Evolutionary conservation across 2,329 filamentous ascomycete species (phyloP).

Genomic region (Epichloe coenophiala): DNA sequence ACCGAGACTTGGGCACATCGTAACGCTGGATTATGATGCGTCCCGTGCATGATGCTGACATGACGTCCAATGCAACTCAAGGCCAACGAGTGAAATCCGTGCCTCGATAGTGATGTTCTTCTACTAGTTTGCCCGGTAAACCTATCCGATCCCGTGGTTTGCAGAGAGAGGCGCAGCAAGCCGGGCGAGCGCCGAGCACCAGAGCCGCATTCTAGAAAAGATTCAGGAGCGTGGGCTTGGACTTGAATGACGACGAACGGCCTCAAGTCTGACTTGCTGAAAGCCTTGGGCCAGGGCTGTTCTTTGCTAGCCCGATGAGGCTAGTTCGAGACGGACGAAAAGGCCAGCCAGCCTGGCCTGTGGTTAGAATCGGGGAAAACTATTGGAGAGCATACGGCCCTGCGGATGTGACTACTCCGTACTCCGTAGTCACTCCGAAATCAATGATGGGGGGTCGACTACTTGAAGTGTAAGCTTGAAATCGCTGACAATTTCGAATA

Average conservation of each 20-base stretch:
- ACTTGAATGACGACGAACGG: neutral
- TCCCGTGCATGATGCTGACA: too few species aligned
- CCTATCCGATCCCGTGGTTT: slow-evolving; percentile 1
- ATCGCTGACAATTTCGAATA: too few species aligned
- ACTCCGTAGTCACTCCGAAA: neutral
- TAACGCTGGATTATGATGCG: too few species aligned
- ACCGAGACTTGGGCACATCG: too few species aligned
- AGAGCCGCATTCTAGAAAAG: neutral
- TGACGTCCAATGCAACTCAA: neutral
- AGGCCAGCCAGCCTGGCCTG: neutral
- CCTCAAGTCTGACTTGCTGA: slow-evolving; percentile 2
- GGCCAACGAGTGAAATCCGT: neutral
- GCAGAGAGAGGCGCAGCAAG: neutral
- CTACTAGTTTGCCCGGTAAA: neutral
- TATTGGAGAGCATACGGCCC: neutral
- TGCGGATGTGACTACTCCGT: neutral
- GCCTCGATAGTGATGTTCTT: neutral
- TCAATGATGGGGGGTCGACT: neutral
- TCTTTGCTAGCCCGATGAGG: neutral
- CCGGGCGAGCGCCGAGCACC: neutral
- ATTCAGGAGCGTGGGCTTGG: too few species aligned
- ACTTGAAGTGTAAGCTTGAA: too few species aligned
- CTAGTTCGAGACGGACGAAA: neutral
- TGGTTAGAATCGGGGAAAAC: too few species aligned
- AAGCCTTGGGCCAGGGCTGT: neutral